Percentiles rank a stretch among this genome's conserved stretches.
These are phyloP conservation scores for Saccharum spontaneum DNA, from an alignment of 176 grass and related monocot species.

Conservation along the genomic window DNA sequence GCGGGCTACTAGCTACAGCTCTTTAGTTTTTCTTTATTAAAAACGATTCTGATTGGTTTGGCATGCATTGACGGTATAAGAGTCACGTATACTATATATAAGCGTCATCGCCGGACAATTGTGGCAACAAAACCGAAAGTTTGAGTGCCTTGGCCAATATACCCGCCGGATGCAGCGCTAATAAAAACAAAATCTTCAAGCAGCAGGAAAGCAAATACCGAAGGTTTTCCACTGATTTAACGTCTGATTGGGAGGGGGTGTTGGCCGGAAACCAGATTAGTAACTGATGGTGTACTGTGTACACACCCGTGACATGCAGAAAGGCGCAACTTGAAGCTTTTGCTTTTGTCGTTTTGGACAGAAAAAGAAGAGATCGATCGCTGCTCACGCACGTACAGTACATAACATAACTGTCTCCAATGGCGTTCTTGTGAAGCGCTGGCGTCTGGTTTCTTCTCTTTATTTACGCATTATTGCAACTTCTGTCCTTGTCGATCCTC, in stretches of 20 bases:
- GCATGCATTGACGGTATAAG: too few species aligned
- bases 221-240: background rate
- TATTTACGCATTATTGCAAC: background rate
- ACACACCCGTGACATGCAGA: background rate
- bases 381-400: background rate
- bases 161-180: too few species aligned
- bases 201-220: background rate
- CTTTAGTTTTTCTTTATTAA: too few species aligned
- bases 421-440: conserved; percentile 1
- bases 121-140: too few species aligned
- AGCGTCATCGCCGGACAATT: too few species aligned
- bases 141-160: too few species aligned
- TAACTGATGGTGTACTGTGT: background rate
- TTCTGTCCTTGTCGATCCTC: background rate
- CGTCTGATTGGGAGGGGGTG: background rate
- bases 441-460: background rate
- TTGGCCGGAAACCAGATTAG: too few species aligned
- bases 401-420: conserved; percentile 18
- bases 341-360: background rate
- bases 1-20: too few species aligned
- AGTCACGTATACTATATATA: too few species aligned
- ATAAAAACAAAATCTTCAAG: too few species aligned
- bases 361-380: background rate
- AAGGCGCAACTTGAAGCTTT: conserved; percentile 7
- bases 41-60: too few species aligned